Conservation (phyloP, 2,329 filamentous ascomycete genomes). For the Microsporum audouinii region DNA sequence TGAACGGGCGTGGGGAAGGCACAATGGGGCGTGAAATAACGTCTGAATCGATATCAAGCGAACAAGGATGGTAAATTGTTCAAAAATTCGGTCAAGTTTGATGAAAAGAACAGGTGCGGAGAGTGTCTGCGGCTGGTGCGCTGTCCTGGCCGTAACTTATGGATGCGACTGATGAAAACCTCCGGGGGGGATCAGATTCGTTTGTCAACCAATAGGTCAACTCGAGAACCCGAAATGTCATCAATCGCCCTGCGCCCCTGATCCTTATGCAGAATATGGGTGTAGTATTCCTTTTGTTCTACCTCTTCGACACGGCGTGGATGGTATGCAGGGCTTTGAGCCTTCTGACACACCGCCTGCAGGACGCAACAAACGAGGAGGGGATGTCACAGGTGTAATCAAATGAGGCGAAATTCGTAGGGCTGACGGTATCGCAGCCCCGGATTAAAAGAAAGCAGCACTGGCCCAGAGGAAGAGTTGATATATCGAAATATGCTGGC, state of each 20-base stretch:
- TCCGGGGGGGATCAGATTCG: background rate
- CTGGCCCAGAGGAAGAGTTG: background rate
- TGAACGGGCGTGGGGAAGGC: background rate
- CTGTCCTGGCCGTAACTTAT: background rate
- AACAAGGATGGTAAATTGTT: background rate
- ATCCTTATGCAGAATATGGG: background rate
- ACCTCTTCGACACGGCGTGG: background rate
- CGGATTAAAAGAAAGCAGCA: background rate
- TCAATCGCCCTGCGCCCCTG: background rate
- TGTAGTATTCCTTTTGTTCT: background rate
- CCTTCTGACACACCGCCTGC: slow-evolving; percentile 2
- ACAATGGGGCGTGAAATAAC: background rate
- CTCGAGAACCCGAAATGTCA: background rate
- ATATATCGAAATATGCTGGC: background rate
- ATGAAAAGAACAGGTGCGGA: background rate
- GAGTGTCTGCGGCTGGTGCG: background rate
- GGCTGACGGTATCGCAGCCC: background rate
- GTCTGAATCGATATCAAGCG: background rate
- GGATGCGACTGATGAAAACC: background rate
- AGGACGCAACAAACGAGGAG: background rate
- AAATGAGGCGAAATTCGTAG: background rate
- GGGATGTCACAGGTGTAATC: background rate
- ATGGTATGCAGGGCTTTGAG: background rate
- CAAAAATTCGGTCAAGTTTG: background rate
- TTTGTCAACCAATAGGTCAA: background rate